These are phyloP conservation scores for Coemansia sp. DNA, from an alignment of 192 early-diverging fungal genomes.

Conservation along the genomic window DNA sequence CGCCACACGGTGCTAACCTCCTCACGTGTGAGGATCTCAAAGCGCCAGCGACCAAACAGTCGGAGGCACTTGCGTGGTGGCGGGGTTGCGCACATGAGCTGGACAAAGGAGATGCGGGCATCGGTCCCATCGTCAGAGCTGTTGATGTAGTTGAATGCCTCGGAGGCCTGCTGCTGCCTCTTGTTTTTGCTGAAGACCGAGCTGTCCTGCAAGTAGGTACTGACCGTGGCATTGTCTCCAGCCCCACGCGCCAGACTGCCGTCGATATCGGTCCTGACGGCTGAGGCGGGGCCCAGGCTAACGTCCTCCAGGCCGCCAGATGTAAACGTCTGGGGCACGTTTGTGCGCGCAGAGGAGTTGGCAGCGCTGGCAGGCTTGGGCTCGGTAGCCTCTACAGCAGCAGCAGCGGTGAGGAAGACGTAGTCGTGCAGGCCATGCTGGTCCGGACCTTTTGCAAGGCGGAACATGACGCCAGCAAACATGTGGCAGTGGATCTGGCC, in stretches of 20 bases:
- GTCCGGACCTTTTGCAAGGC: conserved; percentile 46
- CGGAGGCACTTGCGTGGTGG: conserved; percentile 30
- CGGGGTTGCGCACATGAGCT: conserved; percentile 47
- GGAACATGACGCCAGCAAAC: conserved; percentile 55
- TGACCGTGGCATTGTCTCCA: conserved; percentile 11
- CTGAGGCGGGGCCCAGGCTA: neutral
- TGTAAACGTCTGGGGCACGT: neutral
- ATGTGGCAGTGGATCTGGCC: conserved; percentile 63
- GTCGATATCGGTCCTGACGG: neutral
- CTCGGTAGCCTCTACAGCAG: conserved; percentile 3
- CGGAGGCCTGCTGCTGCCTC: conserved; percentile 24
- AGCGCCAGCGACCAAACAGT: conserved; percentile 40
- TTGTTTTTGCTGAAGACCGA: neutral
- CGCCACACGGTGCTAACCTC: conserved; percentile 50
- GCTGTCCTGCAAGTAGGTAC: conserved; percentile 15
- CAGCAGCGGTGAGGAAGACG: conserved; percentile 27
- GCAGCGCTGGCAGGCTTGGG: neutral
- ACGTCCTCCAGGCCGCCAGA: neutral
- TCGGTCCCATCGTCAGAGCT: conserved; percentile 7
- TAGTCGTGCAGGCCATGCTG: conserved; percentile 52
- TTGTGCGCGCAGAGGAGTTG: neutral
- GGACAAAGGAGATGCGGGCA: conserved; percentile 35
- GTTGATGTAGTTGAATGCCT: conserved; percentile 49
- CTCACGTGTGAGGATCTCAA: conserved; percentile 38
- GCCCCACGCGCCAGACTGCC: neutral